Evolutionary conservation across 805 yeast genomes (phyloP), one percentile per base, ranked within the genome.

Genomic region (Sugiyamaella boreocaroliniensis): DNA sequence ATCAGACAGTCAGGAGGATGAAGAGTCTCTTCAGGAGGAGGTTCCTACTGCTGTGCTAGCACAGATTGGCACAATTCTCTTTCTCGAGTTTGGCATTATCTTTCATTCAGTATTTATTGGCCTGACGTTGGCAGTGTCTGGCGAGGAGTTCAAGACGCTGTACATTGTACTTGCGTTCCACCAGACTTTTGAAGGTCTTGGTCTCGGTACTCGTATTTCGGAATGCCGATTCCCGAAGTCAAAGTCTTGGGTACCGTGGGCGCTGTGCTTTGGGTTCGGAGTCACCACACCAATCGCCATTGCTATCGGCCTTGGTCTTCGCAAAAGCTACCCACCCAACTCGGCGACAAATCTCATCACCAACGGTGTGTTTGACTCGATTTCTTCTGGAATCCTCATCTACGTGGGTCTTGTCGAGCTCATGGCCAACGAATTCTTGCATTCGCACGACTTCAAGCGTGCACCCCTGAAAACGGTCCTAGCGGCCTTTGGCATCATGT

Each of bases 51-150:
- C 43, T 29, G 29, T 45, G 42, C 15, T 56, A 20, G 50, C 65
- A 2, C 75, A 73, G 59, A 55, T 76, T 43, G 68, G 71, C 19
- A 76, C 77, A 2, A 71, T 82, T 42, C 64, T 82, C 45, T 76
- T 83, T n/a, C 73, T 86, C 55, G 96, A 87, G 66, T 84, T 85
- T 58, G 96, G 96, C 62, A 76, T 88, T 44, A 68, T 88, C 32
- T 85, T 87, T 74, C 96, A 88, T 68, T 88, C 95, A 2, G 79
- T 88, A 2, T 86, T 88, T 62, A 77, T 88, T 52, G 96, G 96
- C 22, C 72, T 88, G 49, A 76, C 93, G 0, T 72, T 87, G 45
- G 86, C 93, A 1, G 85, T 85, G 15, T 74, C 93, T 4, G 93
- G 90, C 47, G 84, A 80, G 1, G 92, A 85, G 64, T 87, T 86